Conservation (phyloP, 805 yeast species). For the Candida berthetii region DNA sequence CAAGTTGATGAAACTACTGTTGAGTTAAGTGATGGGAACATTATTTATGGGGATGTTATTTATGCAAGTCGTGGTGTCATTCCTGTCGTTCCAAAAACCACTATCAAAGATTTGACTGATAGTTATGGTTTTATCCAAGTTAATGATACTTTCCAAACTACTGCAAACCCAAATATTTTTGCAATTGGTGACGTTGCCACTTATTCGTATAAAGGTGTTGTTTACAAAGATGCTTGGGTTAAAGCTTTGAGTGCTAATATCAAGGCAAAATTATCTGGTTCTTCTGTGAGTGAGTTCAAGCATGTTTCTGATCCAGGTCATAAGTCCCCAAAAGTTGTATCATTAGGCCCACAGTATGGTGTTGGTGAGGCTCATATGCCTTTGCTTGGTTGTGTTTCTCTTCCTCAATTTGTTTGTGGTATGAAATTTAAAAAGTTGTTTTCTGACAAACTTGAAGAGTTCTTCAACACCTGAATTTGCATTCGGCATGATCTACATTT, state of each 20-base stretch:
- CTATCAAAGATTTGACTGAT: slow-evolving; percentile 7
- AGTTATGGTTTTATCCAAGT: slow-evolving; percentile 14
- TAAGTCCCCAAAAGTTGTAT: slow-evolving; percentile 5
- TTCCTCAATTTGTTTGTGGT: no score
- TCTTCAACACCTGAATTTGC: no score
- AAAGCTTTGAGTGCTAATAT: slow-evolving; percentile 13
- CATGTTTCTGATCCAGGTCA: neutral
- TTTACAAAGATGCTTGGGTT: slow-evolving; percentile 8
- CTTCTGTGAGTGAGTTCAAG: neutral
- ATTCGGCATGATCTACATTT: no score
- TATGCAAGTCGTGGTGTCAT: slow-evolving; percentile 11
- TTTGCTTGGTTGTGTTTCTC: neutral
- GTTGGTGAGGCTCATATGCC: slow-evolving; percentile 21
- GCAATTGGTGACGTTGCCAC: slow-evolving; percentile 27
- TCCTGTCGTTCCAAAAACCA: slow-evolving; percentile 16
- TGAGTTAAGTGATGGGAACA: slow-evolving; percentile 1
- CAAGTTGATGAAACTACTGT: slow-evolving; percentile 3
- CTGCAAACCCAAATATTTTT: slow-evolving; percentile 14
- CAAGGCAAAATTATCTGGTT: neutral
- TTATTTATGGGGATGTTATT: slow-evolving; percentile 14
- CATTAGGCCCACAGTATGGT: slow-evolving; percentile 20
- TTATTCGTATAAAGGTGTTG: slow-evolving; percentile 17
- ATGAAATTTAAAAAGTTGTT: no score
- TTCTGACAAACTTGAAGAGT: no score
- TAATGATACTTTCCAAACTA: slow-evolving; percentile 14